Evolutionary conservation across 208 protist genomes (phyloP), one percentile per base, ranked within the genome.

Genomic region (Angomonas deanei): DNA sequence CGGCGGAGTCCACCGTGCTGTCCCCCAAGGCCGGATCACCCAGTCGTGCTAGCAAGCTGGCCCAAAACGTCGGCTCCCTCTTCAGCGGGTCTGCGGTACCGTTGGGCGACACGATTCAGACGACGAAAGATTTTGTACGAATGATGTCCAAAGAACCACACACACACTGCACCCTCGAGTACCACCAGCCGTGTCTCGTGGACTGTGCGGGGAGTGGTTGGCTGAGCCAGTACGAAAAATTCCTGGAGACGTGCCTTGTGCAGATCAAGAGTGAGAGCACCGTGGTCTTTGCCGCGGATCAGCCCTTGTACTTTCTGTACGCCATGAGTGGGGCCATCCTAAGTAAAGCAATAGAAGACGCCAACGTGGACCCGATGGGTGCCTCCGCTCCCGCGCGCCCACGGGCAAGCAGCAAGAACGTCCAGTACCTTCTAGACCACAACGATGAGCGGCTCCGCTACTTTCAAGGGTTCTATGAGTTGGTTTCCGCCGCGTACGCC

Each of bases 401-500:
- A 1, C 23, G 33, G 23, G 33, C n/a, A 5, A 5, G 3, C 23
- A 49, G 34, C 56, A 61, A 49, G 23, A 61, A 17, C 8, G 30
- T 59, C 13, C 2, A 39, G 28, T 39, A 8, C n/a, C 30, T 48
- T 24, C n/a, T 57, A 0, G 36, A 53, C 21, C 33, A 61, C 13
- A 19, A 42, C 6, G 8, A 15, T n/a, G 65, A 59, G 11, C 64
- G 54, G 1, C 34, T 84, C 36, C 26, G 33, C 28, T 84, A 79
- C 56, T 47, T 84, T 1, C 30, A 68, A 24, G 65, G 8, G 47
- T 79, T 66, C 58, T 66, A 54, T 33, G 42, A 1, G 23, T n/a
- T 28, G 1, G 24, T 60, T 59, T 53, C 28, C 61, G 66, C 47
- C 28, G 53, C 6, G 61, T 63, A 56, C 57, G 28, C 33, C 17